These are phyloP conservation scores for Quercus cerris DNA, from an alignment of 306 rosid species.

Conservation along the genomic window DNA sequence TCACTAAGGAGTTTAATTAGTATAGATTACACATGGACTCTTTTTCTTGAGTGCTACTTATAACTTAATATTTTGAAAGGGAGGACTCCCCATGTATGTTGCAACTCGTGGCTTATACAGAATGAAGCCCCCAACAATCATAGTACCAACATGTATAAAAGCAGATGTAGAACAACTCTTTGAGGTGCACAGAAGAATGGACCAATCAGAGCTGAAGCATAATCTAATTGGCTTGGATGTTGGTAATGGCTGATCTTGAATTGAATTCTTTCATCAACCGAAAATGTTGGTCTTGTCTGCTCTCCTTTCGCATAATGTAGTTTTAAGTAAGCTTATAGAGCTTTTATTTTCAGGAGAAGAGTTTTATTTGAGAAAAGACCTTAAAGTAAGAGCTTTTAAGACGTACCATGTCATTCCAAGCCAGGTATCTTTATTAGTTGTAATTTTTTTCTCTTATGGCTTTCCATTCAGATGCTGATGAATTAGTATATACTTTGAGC, in stretches of 20 bases:
- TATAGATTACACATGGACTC: neutral
- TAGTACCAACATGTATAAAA: slow-evolving; percentile 71
- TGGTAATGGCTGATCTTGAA: slow-evolving; percentile 49
- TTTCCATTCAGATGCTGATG: slow-evolving; percentile 9
- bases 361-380: slow-evolving; percentile 61
- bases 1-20: neutral
- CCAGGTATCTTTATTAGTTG: slow-evolving; percentile 50
- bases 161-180: slow-evolving; percentile 77
- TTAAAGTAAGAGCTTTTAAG: slow-evolving; percentile 79
- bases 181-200: slow-evolving; percentile 82
- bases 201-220: slow-evolving; percentile 78
- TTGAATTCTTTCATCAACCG: slow-evolving; percentile 14
- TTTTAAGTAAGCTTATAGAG: neutral
- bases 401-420: slow-evolving; percentile 86
- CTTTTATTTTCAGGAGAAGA: slow-evolving; percentile 68
- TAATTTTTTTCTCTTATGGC: neutral
- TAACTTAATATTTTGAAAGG: slow-evolving; percentile 38
- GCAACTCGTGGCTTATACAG: slow-evolving; percentile 85
- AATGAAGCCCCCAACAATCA: slow-evolving; percentile 83
- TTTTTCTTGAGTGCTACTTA: neutral
- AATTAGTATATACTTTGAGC: neutral
- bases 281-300: neutral
- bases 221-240: slow-evolving; percentile 80
- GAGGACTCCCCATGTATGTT: slow-evolving; percentile 92
- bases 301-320: neutral